Base-by-base conservation (phyloP, 2,329 filamentous ascomycete genomes). In the Claviceps fusiformis region DNA sequence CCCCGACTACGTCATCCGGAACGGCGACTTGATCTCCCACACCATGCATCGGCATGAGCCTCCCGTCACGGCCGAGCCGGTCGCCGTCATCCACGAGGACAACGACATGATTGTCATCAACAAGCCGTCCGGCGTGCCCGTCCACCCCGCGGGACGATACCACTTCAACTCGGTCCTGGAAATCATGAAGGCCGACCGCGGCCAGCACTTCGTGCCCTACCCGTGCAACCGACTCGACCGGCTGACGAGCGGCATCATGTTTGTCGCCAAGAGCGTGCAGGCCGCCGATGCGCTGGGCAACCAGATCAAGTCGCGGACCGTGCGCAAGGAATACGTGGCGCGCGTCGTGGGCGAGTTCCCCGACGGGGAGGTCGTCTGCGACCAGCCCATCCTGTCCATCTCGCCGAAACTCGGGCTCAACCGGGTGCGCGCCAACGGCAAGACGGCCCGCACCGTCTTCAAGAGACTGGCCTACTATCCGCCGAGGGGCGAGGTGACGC, bases 211-310 rank as follows among this genome's bases (percentile, higher is more conserved):
- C 66, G 67, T 77, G 53, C 78, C 81, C 1, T 71, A 81, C 58
- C 82, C 93, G 0, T 97, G 92, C 72, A 95, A 98, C 65, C 79
- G 93, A n/a, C 80, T 98, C 33, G 93, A 98, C 67, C 79, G 93
- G 53, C 73, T 98, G 63, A 98, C 93, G 0, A 95, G 89, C 62
- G 93, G 93, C 51, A 87, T 98, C 67, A 97, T 98, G 92, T 98
- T 98, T 69, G 84, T 98, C 62, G 93, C 86, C 33, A 98, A 98
- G 72, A 83, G 88, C 59, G 77, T 84, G 43, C 81, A 83, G 63
- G 88, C 87, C 0, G 92, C 93, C 0, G 89, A 92, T 60, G 76
- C 77, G 37, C 78, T 98, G 61, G 83, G 85, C 54, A 73, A 77
- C 46, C 87, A 95, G 68, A 88, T 98, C 56, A 80, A 83, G 61